A percentile compares a stretch with the other conserved stretches of the same genome.
These are phyloP conservation scores for Fusarium chlamydosporum DNA, from an alignment of 2,329 filamentous ascomycete genomes.

Conservation along the genomic window DNA sequence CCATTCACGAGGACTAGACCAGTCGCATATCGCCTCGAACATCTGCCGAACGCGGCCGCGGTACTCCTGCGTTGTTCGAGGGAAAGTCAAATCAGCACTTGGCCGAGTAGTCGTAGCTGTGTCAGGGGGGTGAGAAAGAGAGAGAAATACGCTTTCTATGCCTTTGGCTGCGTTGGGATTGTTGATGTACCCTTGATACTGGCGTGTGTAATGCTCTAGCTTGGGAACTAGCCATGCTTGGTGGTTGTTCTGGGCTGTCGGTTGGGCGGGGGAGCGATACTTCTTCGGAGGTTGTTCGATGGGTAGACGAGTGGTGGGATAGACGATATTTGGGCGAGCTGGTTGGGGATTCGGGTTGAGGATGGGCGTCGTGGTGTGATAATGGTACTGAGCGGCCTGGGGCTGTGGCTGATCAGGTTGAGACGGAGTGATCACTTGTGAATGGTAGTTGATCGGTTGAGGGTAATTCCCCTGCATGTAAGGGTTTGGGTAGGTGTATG, in stretches of 20 bases:
- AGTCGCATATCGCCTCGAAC: slow-evolving; percentile 46
- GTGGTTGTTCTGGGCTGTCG: background rate
- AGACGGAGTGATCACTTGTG: background rate
- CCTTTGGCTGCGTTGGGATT: background rate
- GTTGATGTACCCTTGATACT: slow-evolving; percentile 31
- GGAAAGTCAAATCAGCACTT: slow-evolving; percentile 30
- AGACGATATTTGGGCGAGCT: background rate
- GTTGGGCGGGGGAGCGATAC: background rate
- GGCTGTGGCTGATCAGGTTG: background rate
- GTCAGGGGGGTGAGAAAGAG: slow-evolving; percentile 14
- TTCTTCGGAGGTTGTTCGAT: slow-evolving; percentile 7
- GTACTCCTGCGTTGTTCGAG: slow-evolving; percentile 3
- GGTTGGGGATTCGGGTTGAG: background rate
- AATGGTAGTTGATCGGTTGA: background rate
- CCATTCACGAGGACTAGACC: slow-evolving; percentile 38
- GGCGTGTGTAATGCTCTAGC: slow-evolving; percentile 9
- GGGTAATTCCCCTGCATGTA: background rate
- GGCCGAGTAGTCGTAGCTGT: background rate
- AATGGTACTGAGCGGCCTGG: background rate
- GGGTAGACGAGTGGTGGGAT: background rate
- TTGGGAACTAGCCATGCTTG: slow-evolving; percentile 11
- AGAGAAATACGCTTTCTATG: slow-evolving; percentile 9
- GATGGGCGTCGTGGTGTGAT: background rate
- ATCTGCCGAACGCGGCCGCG: slow-evolving; percentile 21
- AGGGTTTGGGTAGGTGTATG: background rate